These are phyloP conservation scores for Solanum aculeatissimum DNA, from an alignment of 305 asterid genomes.

Conservation along the genomic window DNA sequence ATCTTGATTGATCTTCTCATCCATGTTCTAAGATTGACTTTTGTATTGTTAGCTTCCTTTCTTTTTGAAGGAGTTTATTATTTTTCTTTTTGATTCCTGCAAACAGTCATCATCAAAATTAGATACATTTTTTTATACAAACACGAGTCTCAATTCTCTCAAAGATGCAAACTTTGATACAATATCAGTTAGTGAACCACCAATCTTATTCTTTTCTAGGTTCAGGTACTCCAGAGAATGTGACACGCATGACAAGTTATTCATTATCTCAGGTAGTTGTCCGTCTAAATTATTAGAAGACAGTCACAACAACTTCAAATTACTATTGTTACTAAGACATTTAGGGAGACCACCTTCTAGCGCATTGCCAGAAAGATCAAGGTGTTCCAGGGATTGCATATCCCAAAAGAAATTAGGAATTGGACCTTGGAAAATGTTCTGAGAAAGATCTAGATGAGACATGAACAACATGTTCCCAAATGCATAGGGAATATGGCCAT, in stretches of 20 bases:
- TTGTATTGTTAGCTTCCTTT: too few relatives aligned
- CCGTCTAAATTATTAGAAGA: not conserved
- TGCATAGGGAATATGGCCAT: too few relatives aligned
- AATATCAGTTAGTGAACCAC: not conserved
- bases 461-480: too few relatives aligned
- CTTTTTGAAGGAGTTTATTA: too few relatives aligned
- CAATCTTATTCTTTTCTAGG: not conserved
- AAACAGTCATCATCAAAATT: too few relatives aligned
- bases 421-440: not conserved
- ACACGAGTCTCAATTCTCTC: not conserved
- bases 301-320: not conserved
- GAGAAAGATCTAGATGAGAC: constrained; percentile 2
- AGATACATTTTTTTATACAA: too few relatives aligned
- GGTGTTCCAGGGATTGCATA: not conserved
- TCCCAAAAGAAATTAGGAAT: not conserved
- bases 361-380: constrained; percentile 2
- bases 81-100: too few relatives aligned
- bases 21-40: too few relatives aligned
- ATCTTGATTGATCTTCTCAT: too few relatives aligned
- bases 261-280: not conserved
- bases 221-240: not conserved
- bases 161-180: not conserved
- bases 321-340: constrained; percentile 4
- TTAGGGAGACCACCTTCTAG: not conserved
- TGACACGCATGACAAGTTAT: not conserved